Percentiles rank a stretch among this genome's conserved stretches.
phyloP scores from a whole-genome alignment of 305 asterid genomes.

The Stenogyne calaminthoides region DNA sequence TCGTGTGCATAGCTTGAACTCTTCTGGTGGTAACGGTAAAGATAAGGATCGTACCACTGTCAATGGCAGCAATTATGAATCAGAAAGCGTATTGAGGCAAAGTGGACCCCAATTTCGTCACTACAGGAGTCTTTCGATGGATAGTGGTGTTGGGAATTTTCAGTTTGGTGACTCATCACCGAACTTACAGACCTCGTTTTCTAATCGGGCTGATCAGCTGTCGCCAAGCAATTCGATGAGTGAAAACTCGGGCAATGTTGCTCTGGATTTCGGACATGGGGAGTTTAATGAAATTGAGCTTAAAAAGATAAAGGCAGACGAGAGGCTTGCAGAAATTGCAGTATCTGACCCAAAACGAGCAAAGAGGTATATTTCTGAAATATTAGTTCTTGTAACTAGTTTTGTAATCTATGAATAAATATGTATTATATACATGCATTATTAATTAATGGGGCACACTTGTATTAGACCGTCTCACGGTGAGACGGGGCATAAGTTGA shows the following conservation, averaged over 20 bases:
- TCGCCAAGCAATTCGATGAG: conserved; percentile 61
- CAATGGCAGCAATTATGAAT: conserved; percentile 39
- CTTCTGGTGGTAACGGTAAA: conserved; percentile 35
- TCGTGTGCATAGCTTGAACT: conserved; percentile 32
- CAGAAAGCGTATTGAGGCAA: conserved; percentile 38
- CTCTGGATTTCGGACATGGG: conserved; percentile 63
- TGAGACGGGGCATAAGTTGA: too few species aligned
- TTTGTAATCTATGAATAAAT: too few species aligned
- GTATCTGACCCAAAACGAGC: conserved; percentile 81
- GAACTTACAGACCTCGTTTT: conserved; percentile 38
- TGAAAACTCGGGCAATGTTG: conserved; percentile 44
- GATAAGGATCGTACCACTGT: conserved; percentile 37
- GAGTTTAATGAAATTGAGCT: conserved; percentile 76
- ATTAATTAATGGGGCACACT: too few species aligned
- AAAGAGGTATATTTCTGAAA: conserved; percentile 53
- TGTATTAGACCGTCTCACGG: too few species aligned
- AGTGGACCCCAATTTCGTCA: conserved; percentile 25
- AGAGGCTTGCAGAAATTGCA: conserved; percentile 82
- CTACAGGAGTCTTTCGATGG: conserved; percentile 83
- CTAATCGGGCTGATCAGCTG: conserved; percentile 44
- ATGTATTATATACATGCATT: too few species aligned
- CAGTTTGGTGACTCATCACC: conserved; percentile 56
- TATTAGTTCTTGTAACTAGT: background rate
- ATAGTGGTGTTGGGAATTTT: conserved; percentile 67
- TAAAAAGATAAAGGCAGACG: conserved; percentile 80